Evolutionary conservation across 768 basidiomycete genomes (phyloP), one percentile per base, ranked within the genome.

Genomic region (Mycena amicta): DNA sequence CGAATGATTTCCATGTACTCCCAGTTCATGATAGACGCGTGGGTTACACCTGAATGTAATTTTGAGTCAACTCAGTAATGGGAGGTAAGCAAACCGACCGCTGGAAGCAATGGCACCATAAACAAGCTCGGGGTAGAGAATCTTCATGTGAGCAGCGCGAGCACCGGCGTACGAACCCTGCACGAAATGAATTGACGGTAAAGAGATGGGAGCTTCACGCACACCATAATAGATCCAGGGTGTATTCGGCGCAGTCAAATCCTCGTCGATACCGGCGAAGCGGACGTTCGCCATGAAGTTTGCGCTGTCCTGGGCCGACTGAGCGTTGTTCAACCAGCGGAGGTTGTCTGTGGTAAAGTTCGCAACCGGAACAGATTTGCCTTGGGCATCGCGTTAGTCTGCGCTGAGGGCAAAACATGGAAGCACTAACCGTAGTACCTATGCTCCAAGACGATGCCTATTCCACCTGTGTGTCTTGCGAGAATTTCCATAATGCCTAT

Each of bases 161-260:
- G 95, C 95, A 59, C 95, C 95, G 11, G 94, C 94, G 64, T 96
- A 96, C 1, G 92, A 94, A 6, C 91, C 90, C 88, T 89, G 63
- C 3, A 31, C 59, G 20, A 37, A 22, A 13, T 46, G n/a, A 28
- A 49, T 62, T 31, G 50, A 60, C 30, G 61, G 49, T 18, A 52
- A 55, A 30, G 52, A 22, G n/a, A 26, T n/a, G 52, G 58, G 25
- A 52, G 23, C 22, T 20, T 18, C 60, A 65, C 84, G 40, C 70
- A 93, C 95, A 15, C 96, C 96, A 66, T 96, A 96, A 70, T 96
- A 94, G 55, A 94, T 93, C 92, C 92, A 94, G 8, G 92, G 90
- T 1, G 88, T 88, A 27, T 74, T 75, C 18, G 89, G 84, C 12
- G 92, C 82, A 18, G 88, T 89, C 62, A 93, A 66, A 66, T 90